These are phyloP conservation scores for Lactarius trivialis DNA, from an alignment of 768 basidiomycete genomes.

Conservation along the genomic window DNA sequence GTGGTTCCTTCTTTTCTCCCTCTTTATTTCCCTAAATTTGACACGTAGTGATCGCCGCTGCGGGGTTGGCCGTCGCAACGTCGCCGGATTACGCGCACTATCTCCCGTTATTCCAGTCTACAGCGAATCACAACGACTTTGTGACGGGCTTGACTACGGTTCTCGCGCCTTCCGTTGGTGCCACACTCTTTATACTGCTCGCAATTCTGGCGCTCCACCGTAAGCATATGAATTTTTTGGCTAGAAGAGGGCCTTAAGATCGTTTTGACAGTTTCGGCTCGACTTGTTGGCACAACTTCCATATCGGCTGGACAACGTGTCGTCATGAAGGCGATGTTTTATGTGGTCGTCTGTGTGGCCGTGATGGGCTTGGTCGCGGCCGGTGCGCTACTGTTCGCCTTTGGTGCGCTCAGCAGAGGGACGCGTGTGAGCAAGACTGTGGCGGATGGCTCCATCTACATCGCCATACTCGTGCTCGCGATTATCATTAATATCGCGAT, in stretches of 20 bases:
- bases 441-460: constrained; percentile 67
- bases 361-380: constrained; percentile 57
- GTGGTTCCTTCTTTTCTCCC: constrained; percentile 29
- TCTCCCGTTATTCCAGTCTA: constrained; percentile 52
- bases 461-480: constrained; percentile 52
- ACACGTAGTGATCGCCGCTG: constrained; percentile 57
- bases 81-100: constrained; percentile 71
- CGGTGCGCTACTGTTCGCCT: constrained; percentile 65
- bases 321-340: constrained; percentile 59
- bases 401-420: constrained; percentile 47
- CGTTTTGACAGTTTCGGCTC: constrained; percentile 17
- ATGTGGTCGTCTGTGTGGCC: constrained; percentile 45
- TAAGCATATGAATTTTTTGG: constrained; percentile 33
- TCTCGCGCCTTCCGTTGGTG: constrained; percentile 59
- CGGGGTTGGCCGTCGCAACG: constrained; percentile 58
- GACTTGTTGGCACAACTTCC: constrained; percentile 47
- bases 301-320: constrained; percentile 55
- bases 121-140: constrained; percentile 44
- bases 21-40: not conserved
- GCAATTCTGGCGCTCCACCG: constrained; percentile 49
- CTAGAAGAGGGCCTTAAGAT: not conserved
- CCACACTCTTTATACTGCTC: constrained; percentile 49
- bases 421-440: constrained; percentile 38
- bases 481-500: constrained; percentile 60
- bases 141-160: constrained; percentile 60